phyloP scores from a whole-genome alignment of 495 filamentous ascomycete species.

The Trichoderma erinaceum region DNA sequence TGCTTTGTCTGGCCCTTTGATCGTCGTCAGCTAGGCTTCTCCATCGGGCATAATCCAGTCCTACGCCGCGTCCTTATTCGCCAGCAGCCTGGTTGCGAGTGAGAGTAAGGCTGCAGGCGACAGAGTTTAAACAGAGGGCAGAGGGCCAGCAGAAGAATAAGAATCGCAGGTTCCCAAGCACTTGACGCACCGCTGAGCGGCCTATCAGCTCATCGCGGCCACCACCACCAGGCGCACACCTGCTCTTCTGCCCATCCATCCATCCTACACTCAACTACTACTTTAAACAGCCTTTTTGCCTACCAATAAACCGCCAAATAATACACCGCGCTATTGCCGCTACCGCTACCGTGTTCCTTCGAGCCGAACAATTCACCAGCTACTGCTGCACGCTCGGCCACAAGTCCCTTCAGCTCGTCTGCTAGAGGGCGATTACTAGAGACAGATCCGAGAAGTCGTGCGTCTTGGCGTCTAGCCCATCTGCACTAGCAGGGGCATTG shows the following conservation, averaged over 20 bases:
- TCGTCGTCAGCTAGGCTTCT: conserved; percentile 1
- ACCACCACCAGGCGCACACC: not conserved
- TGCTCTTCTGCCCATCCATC: conserved; percentile 21
- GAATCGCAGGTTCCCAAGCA: conserved; percentile 17
- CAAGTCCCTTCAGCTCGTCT: not conserved
- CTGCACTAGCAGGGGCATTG: conserved; percentile 11
- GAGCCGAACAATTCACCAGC: not conserved
- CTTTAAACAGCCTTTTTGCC: not conserved
- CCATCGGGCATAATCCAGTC: conserved; percentile 3
- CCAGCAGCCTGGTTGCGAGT: not conserved
- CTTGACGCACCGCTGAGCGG: not conserved
- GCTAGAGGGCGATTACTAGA: not conserved
- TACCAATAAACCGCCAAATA: conserved; percentile 16
- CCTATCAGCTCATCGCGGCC: conserved; percentile 6
- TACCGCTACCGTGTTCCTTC: not conserved
- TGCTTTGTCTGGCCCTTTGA: conserved; percentile 1
- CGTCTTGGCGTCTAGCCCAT: conserved; percentile 5
- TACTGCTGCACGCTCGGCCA: not conserved
- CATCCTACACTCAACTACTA: conserved; percentile 15
- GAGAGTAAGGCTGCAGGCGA: conserved; percentile 13
- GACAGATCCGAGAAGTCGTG: conserved; percentile 13
- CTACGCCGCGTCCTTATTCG: not conserved
- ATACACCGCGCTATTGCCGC: not conserved
- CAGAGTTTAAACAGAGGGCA: conserved; percentile 17
- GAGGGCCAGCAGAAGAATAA: conserved; percentile 18